Evolutionary conservation across 805 yeast genomes (phyloP).

Genomic region (Kockiozyma suomiensis): DNA sequence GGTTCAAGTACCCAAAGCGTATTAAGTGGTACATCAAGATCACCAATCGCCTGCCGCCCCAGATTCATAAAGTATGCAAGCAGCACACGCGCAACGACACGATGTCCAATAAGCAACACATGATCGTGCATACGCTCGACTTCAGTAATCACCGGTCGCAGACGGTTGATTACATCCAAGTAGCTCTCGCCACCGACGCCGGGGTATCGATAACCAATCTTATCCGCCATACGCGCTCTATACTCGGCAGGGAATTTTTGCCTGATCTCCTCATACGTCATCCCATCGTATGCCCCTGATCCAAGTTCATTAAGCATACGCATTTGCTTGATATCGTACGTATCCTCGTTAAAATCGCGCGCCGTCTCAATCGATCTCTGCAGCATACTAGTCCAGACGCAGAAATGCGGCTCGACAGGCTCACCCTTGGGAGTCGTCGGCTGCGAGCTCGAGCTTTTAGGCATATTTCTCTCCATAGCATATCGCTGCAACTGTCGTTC

Average conservation of each 20-base stretch:
- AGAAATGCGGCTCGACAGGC: constrained; percentile 72
- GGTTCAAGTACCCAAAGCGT: constrained; percentile 88
- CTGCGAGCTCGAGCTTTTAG: constrained; percentile 41
- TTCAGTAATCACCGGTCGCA: constrained; percentile 88
- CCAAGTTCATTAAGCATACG: constrained; percentile 92
- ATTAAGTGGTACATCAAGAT: constrained; percentile 89
- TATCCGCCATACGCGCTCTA: constrained; percentile 70
- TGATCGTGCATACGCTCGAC: constrained; percentile 90
- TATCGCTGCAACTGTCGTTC: constrained; percentile 59
- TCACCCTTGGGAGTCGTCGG: constrained; percentile 38
- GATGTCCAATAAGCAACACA: constrained; percentile 77
- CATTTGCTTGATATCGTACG: constrained; percentile 81
- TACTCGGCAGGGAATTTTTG: constrained; percentile 74
- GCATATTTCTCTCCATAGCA: constrained; percentile 50
- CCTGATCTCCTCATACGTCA: constrained; percentile 88
- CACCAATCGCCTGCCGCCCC: constrained; percentile 75
- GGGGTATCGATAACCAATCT: constrained; percentile 86
- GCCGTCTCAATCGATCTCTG: constrained; percentile 78
- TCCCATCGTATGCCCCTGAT: constrained; percentile 89
- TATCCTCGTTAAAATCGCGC: constrained; percentile 68
- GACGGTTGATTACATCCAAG: constrained; percentile 85
- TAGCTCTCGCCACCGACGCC: constrained; percentile 98
- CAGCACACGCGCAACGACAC: constrained; percentile 86
- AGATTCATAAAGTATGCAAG: constrained; percentile 88
- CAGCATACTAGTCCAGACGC: constrained; percentile 93